Evolutionary conservation across 257 asterid species (phyloP).

Genomic region (Fraxinus excelsior): DNA sequence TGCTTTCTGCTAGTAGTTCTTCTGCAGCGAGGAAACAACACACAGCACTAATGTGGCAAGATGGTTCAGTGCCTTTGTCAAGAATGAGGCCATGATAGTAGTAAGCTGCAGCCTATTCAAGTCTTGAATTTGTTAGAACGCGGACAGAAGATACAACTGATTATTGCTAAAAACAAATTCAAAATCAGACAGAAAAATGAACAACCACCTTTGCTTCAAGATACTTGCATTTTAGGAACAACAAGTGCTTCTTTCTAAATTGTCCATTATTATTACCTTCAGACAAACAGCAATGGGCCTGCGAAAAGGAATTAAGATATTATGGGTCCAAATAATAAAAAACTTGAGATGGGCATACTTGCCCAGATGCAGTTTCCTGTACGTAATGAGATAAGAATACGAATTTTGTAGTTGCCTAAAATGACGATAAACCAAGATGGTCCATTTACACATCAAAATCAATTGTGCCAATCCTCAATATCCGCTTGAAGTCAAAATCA

Average conservation of each 20-base stretch:
- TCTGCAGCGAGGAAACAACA: constrained; percentile 80
- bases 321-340: not conserved
- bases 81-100: constrained; percentile 75
- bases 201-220: constrained; percentile 78
- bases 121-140: constrained; percentile 4
- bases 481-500: not conserved
- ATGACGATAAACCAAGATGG: not conserved
- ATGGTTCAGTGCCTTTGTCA: constrained; percentile 68
- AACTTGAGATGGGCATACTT: not conserved
- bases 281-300: constrained; percentile 69
- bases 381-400: not conserved
- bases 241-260: constrained; percentile 54
- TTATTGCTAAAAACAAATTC: not conserved
- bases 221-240: constrained; percentile 81
- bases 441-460: not conserved
- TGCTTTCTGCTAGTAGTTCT: constrained; percentile 66
- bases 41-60: constrained; percentile 58
- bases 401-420: not conserved
- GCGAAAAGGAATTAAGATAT: constrained; percentile 1
- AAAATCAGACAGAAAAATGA: not conserved
- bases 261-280: constrained; percentile 25
- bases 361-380: not conserved
- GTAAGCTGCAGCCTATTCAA: constrained; percentile 72
- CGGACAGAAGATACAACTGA: not conserved
- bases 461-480: not conserved